phyloP scores from a whole-genome alignment of 345 rosid genomes.

The Eucalyptus curtisii region DNA sequence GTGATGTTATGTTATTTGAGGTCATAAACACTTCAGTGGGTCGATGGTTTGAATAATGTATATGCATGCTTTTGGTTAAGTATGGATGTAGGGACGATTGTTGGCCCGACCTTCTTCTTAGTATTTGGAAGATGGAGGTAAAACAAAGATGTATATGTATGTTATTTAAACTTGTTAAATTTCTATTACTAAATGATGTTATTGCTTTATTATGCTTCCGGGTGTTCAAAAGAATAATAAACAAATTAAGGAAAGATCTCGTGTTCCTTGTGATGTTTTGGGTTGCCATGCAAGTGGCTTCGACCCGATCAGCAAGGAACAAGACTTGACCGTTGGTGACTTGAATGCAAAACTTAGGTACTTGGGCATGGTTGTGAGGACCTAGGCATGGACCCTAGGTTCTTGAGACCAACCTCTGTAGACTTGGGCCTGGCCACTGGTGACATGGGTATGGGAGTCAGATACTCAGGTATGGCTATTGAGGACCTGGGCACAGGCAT shows the following conservation, averaged over 20 bases:
- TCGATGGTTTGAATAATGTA: neutral
- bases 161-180: neutral
- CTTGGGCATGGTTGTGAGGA: neutral
- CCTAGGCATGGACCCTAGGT: accelerated
- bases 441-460: neutral
- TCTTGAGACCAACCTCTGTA: neutral
- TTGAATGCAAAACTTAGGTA: neutral
- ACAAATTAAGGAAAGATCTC: neutral
- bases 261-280: neutral
- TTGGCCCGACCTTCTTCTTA: neutral
- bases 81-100: neutral
- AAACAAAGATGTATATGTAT: neutral
- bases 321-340: neutral
- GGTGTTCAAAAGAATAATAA: neutral
- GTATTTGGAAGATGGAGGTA: neutral
- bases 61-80: neutral
- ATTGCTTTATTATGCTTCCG: neutral
- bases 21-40: neutral
- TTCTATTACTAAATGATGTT: no score
- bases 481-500: accelerated
- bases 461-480: neutral
- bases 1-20: neutral
- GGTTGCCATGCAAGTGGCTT: neutral
- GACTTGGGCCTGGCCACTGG: neutral
- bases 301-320: neutral